Base-by-base conservation (phyloP, 306 rosid genomes). In the Rosa multiflora region DNA sequence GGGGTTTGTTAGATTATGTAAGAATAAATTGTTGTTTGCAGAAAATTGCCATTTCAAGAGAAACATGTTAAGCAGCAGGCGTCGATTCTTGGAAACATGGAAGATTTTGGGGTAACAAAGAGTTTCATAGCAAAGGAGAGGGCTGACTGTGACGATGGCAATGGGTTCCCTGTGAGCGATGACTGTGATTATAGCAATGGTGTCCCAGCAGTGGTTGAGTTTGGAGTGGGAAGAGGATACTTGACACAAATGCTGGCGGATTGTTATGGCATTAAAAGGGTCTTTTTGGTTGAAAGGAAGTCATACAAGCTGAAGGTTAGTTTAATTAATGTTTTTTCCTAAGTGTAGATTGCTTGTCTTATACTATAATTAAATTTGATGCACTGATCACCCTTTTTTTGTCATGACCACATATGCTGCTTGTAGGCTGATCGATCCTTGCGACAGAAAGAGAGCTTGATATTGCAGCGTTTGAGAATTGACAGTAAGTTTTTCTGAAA, bases 191-290 rank as follows among this genome's bases (percentile, higher is more conserved):
- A 79, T 68, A 88, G 75, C 11, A 83, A 72, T 58, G 71, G 63
- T 62, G 85, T 78, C 32, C 87, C 97, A 59, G 87, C 96, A 0
- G 98, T 95, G 82, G 81, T 95, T 83, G 99, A 95, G 84, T 95
- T 95, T 83, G 98, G 99, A 79, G 99, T 94, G 1, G 99, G 99
- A 46, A 92, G 97, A 86, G 99, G 98, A 64, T 93, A 91, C 83
- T 85, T 95, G 87, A 91, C 98, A 39, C 98, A 93, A 82, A 87
- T 95, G 93, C 90, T 95, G 75, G 99, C 98, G 42, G 99, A 92
- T 83, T 95, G 98, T 84, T 95, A 88, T 70, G 94, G 94, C 76
- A 87, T 95, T 77, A 78, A 86, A 56, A 88, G 70, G 84, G 98
- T 95, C 58, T 83, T 86, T 84, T 87, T 95, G 67, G 94, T 95